Percentiles rank a stretch among this genome's conserved stretches.
Evolutionary conservation across 1,284 basidiomycete species (phyloP).

Genomic region (Agroathelia rolfsii): DNA sequence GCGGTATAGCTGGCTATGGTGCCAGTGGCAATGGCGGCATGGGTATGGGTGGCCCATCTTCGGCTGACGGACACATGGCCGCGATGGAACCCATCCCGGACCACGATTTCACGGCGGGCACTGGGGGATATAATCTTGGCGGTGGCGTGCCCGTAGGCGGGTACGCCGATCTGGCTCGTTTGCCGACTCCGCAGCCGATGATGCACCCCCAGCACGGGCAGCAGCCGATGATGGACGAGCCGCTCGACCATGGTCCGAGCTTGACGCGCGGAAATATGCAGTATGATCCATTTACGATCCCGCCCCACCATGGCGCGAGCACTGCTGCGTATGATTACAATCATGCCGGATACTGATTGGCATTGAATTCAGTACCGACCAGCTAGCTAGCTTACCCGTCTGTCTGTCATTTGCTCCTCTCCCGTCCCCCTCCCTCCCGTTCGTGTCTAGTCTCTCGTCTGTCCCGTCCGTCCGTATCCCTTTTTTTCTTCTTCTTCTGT

Average conservation of each 20-base stretch:
- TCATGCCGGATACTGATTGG: slow-evolving; percentile 34
- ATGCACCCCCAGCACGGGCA: slow-evolving; percentile 35
- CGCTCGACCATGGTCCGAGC: slow-evolving; percentile 34
- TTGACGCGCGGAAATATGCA: slow-evolving; percentile 25
- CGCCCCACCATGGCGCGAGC: slow-evolving; percentile 58
- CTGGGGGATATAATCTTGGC: slow-evolving; percentile 39
- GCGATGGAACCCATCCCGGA: slow-evolving; percentile 41
- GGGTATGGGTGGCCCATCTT: slow-evolving; percentile 6
- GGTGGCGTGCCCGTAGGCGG: slow-evolving; percentile 69
- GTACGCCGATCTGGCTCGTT: slow-evolving; percentile 71
- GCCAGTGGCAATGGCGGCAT: slow-evolving; percentile 16
- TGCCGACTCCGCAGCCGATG: slow-evolving; percentile 32
- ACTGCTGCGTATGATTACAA: too few relatives aligned
- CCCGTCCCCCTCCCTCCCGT: not conserved
- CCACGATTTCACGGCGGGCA: slow-evolving; percentile 76
- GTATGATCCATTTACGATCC: slow-evolving; percentile 45
- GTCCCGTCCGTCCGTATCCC: not conserved
- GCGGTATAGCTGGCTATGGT: slow-evolving; percentile 20
- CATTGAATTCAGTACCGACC: slow-evolving; percentile 5
- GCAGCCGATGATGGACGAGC: slow-evolving; percentile 53
- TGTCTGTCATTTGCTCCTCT: slow-evolving; percentile 4
- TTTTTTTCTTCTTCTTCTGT: slow-evolving; percentile 4
- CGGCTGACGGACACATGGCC: too few relatives aligned
- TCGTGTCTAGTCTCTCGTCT: slow-evolving; percentile 12
- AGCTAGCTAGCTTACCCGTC: slow-evolving; percentile 1